Conservation (phyloP, 2,329 filamentous ascomycete genomes). For the Amauroascus verrucosus region DNA sequence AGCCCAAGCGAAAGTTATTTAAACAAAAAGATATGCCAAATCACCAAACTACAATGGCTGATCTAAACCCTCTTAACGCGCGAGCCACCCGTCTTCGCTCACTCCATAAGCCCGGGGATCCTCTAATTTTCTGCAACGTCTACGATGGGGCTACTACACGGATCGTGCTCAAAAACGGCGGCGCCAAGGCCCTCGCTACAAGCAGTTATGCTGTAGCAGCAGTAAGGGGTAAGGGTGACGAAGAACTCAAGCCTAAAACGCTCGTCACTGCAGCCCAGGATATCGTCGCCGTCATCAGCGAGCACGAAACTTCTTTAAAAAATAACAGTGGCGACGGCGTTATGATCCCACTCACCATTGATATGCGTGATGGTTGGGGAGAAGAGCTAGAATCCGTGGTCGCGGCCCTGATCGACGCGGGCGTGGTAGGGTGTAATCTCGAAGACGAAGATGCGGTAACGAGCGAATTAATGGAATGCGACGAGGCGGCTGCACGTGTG, state of each 20-base stretch:
- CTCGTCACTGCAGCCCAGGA: slow-evolving; percentile 40
- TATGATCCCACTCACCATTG: slow-evolving; percentile 41
- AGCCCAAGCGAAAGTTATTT: no score
- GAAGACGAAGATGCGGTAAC: slow-evolving; percentile 26
- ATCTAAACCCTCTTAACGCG: slow-evolving; percentile 3
- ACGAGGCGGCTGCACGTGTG: slow-evolving; percentile 40
- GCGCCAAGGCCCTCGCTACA: slow-evolving; percentile 36
- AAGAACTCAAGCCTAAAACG: slow-evolving; percentile 40
- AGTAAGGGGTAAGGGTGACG: slow-evolving; percentile 35
- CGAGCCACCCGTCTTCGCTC: slow-evolving; percentile 26
- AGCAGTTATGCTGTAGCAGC: slow-evolving; percentile 41
- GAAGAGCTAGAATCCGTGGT: slow-evolving; percentile 37
- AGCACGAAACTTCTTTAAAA: background rate
- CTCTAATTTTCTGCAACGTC: slow-evolving; percentile 46
- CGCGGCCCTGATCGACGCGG: slow-evolving; percentile 33
- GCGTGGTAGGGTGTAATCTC: no score
- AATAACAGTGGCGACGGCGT: background rate
- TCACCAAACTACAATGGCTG: background rate
- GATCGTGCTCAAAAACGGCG: slow-evolving; percentile 30
- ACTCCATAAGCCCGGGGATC: slow-evolving; percentile 43
- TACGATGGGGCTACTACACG: slow-evolving; percentile 44
- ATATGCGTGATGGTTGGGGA: slow-evolving; percentile 49
- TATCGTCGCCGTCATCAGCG: slow-evolving; percentile 36
- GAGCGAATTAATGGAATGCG: slow-evolving; percentile 27
- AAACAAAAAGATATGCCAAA: no score